Percentiles rank a stretch among this genome's conserved stretches.
Evolutionary conservation across 2,329 filamentous ascomycete species (phyloP).

Genomic region (Arthrobotrys entomopaga): DNA sequence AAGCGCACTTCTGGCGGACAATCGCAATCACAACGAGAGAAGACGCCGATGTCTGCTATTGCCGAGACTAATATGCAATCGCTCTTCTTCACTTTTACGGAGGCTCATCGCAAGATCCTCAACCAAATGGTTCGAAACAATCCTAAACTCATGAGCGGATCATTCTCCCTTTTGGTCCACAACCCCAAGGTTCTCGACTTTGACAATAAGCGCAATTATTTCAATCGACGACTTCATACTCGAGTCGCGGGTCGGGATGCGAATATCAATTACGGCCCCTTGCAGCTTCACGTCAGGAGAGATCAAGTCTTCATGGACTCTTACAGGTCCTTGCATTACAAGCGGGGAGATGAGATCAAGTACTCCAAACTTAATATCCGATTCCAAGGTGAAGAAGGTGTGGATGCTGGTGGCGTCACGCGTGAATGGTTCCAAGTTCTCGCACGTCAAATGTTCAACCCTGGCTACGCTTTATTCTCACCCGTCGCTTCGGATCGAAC

Average conservation of each 20-base stretch:
- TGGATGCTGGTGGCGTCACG: slow-evolving; percentile 96
- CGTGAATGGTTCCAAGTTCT: slow-evolving; percentile 99
- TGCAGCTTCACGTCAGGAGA: slow-evolving; percentile 89
- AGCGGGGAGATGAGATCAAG: slow-evolving; percentile 95
- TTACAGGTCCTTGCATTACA: slow-evolving; percentile 98
- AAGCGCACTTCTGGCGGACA: slow-evolving; percentile 60
- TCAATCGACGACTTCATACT: slow-evolving; percentile 89
- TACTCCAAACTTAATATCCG: slow-evolving; percentile 98
- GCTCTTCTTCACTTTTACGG: slow-evolving; percentile 96
- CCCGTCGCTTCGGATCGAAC: slow-evolving; percentile 97
- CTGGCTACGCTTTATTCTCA: slow-evolving; percentile 95
- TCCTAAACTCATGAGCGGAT: slow-evolving; percentile 97
- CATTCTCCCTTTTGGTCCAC: slow-evolving; percentile 93
- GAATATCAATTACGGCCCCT: slow-evolving; percentile 70
- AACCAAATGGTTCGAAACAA: slow-evolving; percentile 98
- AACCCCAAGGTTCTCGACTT: slow-evolving; percentile 99
- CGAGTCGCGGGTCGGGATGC: slow-evolving; percentile 76
- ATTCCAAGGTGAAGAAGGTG: slow-evolving; percentile 96
- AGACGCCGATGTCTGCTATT: slow-evolving; percentile 54
- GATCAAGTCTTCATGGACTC: slow-evolving; percentile 98
- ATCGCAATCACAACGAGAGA: slow-evolving; percentile 55
- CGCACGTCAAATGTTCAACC: slow-evolving; percentile 97
- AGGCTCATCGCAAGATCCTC: slow-evolving; percentile 95
- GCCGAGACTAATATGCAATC: slow-evolving; percentile 74
- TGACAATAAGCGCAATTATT: slow-evolving; percentile 99